Evolutionary conservation across 1,139 yeast genomes (phyloP).

Genomic region (Yamadazyma trypodendri): DNA sequence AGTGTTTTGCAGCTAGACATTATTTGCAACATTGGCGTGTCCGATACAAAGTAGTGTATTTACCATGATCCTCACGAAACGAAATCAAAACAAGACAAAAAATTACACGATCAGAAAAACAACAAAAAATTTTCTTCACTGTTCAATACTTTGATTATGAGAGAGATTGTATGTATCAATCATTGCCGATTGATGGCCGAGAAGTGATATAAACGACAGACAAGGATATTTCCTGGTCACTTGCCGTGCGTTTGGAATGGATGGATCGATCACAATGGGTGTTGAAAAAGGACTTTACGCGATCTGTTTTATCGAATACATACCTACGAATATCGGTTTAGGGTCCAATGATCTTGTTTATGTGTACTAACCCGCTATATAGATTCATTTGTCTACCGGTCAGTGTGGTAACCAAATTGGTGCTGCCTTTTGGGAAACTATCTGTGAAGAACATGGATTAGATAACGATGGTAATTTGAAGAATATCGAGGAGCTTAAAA

Average conservation of each 20-base stretch:
- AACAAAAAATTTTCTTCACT: constrained; percentile 8
- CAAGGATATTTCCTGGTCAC: neutral
- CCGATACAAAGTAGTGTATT: neutral
- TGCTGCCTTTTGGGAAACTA: constrained; percentile 97
- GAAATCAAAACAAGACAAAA: constrained; percentile 19
- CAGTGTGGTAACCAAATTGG: constrained; percentile 99
- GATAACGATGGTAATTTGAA: constrained; percentile 79
- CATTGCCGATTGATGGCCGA: neutral
- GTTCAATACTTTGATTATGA: constrained; percentile 31
- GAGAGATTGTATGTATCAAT: constrained; percentile 54
- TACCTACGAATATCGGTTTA: neutral
- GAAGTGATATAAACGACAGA: neutral
- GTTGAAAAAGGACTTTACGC: neutral
- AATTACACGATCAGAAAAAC: constrained; percentile 16
- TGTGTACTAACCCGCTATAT: constrained; percentile 21
- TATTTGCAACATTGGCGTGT: neutral
- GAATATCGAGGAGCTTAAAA: constrained; percentile 68
- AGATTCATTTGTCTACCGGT: constrained; percentile 96
- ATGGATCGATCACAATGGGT: constrained; percentile 1
- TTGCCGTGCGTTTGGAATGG: neutral
- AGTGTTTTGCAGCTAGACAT: neutral
- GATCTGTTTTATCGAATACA: constrained; percentile 1
- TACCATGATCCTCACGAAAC: constrained; percentile 4
- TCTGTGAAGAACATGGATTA: constrained; percentile 94
- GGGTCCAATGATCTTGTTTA: neutral